A percentile compares a stretch with the other conserved stretches of the same genome.
Conservation (phyloP, 2,329 filamentous ascomycete genomes). For the Oidium heveae region DNA sequence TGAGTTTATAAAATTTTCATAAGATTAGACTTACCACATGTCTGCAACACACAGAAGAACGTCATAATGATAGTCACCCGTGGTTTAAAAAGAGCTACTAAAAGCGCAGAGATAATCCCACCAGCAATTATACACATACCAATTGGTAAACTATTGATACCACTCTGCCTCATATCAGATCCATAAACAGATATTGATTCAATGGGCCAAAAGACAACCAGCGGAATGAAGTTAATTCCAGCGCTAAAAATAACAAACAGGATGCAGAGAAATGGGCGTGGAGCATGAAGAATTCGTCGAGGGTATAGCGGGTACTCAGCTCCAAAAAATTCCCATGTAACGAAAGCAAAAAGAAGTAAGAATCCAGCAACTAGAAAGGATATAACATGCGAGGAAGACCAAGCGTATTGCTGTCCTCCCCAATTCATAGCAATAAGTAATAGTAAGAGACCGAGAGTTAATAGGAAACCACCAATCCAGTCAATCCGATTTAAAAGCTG, state of each 20-base stretch:
- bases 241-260: slow-evolving; percentile 32
- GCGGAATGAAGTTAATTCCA: slow-evolving; percentile 23
- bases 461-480: slow-evolving; percentile 24
- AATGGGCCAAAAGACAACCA: slow-evolving; percentile 30
- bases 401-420: slow-evolving; percentile 30
- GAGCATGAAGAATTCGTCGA: slow-evolving; percentile 28
- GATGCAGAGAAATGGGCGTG: slow-evolving; percentile 21
- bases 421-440: slow-evolving; percentile 27
- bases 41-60: slow-evolving; percentile 18
- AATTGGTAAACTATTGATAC: slow-evolving; percentile 38
- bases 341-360: slow-evolving; percentile 21
- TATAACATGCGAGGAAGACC: slow-evolving; percentile 29
- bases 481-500: slow-evolving; percentile 22
- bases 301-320: slow-evolving; percentile 20
- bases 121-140: slow-evolving; percentile 37
- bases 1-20: not conserved
- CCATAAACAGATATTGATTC: slow-evolving; percentile 40
- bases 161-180: slow-evolving; percentile 35
- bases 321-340: slow-evolving; percentile 26
- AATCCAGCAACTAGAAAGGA: slow-evolving; percentile 24
- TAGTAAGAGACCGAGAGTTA: slow-evolving; percentile 22
- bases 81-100: not conserved
- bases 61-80: not conserved
- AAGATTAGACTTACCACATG: slow-evolving; percentile 27
- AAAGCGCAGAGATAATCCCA: slow-evolving; percentile 21